phyloP scores from a whole-genome alignment of 1,284 basidiomycete species.

The Cyathus pygmaeus region DNA sequence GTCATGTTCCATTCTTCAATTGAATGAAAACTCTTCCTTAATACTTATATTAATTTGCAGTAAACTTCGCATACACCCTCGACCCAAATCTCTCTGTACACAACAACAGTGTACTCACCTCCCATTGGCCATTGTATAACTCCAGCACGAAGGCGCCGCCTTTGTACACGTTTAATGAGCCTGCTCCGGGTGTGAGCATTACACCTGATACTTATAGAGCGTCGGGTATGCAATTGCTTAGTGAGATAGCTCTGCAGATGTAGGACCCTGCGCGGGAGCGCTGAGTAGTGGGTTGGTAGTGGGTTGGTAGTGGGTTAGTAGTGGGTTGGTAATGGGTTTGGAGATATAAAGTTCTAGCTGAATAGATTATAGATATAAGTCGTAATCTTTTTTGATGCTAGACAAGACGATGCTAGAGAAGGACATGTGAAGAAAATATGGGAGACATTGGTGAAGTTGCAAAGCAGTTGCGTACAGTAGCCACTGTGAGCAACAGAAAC shows the following conservation, averaged over 20 bases:
- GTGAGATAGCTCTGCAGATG: neutral
- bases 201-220: slow-evolving; percentile 14
- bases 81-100: slow-evolving; percentile 15
- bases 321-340: no score
- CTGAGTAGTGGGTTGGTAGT: no score
- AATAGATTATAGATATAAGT: no score
- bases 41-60: slow-evolving; percentile 1
- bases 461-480: no score
- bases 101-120: slow-evolving; percentile 4
- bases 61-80: slow-evolving; percentile 26
- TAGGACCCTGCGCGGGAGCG: no score
- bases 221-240: slow-evolving; percentile 9
- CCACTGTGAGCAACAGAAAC: no score
- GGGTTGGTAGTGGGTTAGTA: no score
- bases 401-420: no score
- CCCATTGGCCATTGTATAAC: slow-evolving; percentile 3
- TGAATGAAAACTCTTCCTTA: neutral
- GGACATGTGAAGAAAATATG: no score
- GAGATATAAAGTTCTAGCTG: no score
- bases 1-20: slow-evolving; percentile 1
- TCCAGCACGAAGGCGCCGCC: slow-evolving; percentile 6
- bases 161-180: slow-evolving; percentile 16
- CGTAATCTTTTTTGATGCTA: no score
- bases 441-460: no score
- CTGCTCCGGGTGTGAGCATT: slow-evolving; percentile 5